Conservation (phyloP, 352 stramenopile genomes). For the Phytophthora agathidicida region DNA sequence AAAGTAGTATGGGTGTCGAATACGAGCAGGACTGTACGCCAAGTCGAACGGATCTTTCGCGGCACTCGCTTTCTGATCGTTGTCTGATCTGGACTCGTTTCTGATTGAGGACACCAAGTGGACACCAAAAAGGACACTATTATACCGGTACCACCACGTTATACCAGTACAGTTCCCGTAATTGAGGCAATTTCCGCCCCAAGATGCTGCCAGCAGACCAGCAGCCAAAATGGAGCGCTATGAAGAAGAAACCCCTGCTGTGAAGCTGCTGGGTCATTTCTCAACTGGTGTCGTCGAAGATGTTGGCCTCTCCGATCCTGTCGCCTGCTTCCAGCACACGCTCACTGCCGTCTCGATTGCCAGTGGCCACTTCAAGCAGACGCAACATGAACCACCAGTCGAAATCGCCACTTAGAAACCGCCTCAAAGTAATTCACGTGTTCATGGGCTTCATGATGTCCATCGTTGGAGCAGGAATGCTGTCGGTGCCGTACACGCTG, state of each 20-base stretch:
- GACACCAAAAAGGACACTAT: too few species aligned
- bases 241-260: too few species aligned
- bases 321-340: slow-evolving; percentile 29
- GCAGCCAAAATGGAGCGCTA: slow-evolving; percentile 10
- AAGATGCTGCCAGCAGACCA: slow-evolving; percentile 10
- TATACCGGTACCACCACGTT: too few species aligned
- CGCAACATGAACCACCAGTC: not conserved
- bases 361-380: slow-evolving; percentile 7
- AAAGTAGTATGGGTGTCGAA: too few species aligned
- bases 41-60: too few species aligned
- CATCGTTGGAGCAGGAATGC: slow-evolving; percentile 73
- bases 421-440: slow-evolving; percentile 37
- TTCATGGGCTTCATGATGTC: slow-evolving; percentile 81
- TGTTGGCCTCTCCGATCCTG: slow-evolving; percentile 30
- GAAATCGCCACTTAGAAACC: not conserved
- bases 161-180: too few species aligned
- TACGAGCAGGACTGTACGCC: too few species aligned
- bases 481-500: slow-evolving; percentile 77
- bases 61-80: too few species aligned
- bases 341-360: slow-evolving; percentile 24
- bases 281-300: not conserved
- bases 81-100: slow-evolving; percentile 16
- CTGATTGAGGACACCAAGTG: too few species aligned
- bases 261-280: not conserved
- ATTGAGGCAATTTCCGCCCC: too few species aligned